A percentile compares a stretch with the other conserved stretches of the same genome.
phyloP scores from a whole-genome alignment of 306 rosid species.

The apple (Malus domestica) region ASM211411v1 NC_041798.1:30836501-30837000 shows the following conservation, averaged over 20 bases:
- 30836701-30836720: conserved; percentile 72
- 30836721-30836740: conserved; percentile 84
- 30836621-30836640: background rate
- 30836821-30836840: background rate
- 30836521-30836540: background rate
- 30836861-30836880: background rate
- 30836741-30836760: conserved; percentile 95
- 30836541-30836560: background rate
- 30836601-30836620: background rate
- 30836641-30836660: background rate
- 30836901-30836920: background rate
- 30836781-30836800: conserved; percentile 31
- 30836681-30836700: conserved; percentile 38
- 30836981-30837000: background rate
- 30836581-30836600: background rate
- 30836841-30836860: background rate
- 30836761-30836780: conserved; percentile 74
- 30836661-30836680: conserved; percentile 1
- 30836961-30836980: background rate
- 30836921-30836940: background rate
- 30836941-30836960: background rate
- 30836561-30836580: background rate
- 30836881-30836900: background rate
- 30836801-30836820: background rate
- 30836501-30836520: background rate